Conservation (phyloP, 805 yeast species). For the Yarrowia yakushimensis region DNA sequence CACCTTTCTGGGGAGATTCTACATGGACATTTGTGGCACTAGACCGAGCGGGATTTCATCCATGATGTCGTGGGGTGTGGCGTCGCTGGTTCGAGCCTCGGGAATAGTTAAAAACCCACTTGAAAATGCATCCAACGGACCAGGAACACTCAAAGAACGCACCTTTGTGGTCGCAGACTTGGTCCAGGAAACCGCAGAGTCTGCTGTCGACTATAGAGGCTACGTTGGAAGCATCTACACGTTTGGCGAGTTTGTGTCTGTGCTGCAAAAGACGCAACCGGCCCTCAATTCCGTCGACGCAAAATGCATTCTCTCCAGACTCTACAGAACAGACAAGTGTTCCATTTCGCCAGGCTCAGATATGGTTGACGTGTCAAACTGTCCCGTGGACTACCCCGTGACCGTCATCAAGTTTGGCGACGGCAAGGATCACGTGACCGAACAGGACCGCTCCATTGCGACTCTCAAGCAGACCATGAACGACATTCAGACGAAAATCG, state of each 20-base stretch:
- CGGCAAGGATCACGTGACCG: not conserved
- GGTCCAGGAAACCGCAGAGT: slow-evolving; percentile 3
- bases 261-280: not conserved
- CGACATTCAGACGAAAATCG: not conserved
- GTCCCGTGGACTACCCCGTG: not conserved
- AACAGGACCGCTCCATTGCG: slow-evolving; percentile 13
- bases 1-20: slow-evolving; percentile 4
- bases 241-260: slow-evolving; percentile 5
- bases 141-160: slow-evolving; percentile 12
- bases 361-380: slow-evolving; percentile 3
- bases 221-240: slow-evolving; percentile 15
- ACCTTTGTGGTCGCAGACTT: slow-evolving; percentile 9
- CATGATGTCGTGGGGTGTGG: slow-evolving; percentile 15
- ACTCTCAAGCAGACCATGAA: slow-evolving; percentile 3
- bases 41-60: not conserved
- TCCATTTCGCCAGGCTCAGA: slow-evolving; percentile 5
- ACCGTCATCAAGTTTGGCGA: slow-evolving; percentile 23
- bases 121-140: slow-evolving; percentile 2
- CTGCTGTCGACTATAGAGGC: not conserved
- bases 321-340: not conserved
- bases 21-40: slow-evolving; percentile 10
- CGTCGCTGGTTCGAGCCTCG: slow-evolving; percentile 6
- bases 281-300: not conserved
- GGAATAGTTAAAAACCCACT: slow-evolving; percentile 1
- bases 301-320: not conserved